Evolutionary conservation across 306 rosid genomes (phyloP).

Genomic region (Quercus berberidifolia): DNA sequence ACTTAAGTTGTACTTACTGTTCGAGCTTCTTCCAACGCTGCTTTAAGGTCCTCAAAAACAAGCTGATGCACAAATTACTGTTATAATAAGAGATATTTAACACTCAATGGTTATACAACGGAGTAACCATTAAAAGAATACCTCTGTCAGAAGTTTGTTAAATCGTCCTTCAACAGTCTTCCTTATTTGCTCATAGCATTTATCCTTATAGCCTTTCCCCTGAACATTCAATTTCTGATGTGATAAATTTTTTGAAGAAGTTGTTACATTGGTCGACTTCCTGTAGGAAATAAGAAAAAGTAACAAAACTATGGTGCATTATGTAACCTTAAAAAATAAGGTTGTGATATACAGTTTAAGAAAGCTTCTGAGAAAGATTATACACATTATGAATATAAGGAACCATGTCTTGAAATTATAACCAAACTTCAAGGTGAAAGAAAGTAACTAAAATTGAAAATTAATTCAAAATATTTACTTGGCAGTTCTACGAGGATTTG

Average conservation of each 20-base stretch:
- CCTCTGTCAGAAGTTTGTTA: conserved; percentile 82
- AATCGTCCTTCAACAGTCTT: conserved; percentile 89
- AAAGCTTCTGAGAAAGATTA: not conserved
- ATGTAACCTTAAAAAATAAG: not conserved
- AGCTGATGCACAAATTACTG: conserved; percentile 59
- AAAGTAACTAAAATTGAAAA: conserved; percentile 8
- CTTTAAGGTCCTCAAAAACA: conserved; percentile 83
- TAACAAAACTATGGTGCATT: not conserved
- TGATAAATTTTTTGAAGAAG: conserved; percentile 57
- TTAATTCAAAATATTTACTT: conserved; percentile 44
- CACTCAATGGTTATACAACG: not conserved
- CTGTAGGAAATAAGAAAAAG: conserved; percentile 37
- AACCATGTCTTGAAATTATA: conserved; percentile 6
- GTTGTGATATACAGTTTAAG: not conserved
- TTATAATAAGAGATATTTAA: conserved; percentile 22
- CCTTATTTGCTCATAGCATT: conserved; percentile 90
- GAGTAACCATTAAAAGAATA: conserved; percentile 19
- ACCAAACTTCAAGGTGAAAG: conserved; percentile 9
- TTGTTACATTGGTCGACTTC: conserved; percentile 43
- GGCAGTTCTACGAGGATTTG: conserved; percentile 67
- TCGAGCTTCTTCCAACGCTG: conserved; percentile 93
- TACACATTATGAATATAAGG: not conserved
- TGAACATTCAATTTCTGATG: conserved; percentile 77
- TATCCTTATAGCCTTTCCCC: conserved; percentile 91
- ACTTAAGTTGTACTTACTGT: conserved; percentile 41